These are phyloP conservation scores for Colletotrichum sp. DNA, from an alignment of 2,329 filamentous ascomycete genomes.

Conservation along the genomic window DNA sequence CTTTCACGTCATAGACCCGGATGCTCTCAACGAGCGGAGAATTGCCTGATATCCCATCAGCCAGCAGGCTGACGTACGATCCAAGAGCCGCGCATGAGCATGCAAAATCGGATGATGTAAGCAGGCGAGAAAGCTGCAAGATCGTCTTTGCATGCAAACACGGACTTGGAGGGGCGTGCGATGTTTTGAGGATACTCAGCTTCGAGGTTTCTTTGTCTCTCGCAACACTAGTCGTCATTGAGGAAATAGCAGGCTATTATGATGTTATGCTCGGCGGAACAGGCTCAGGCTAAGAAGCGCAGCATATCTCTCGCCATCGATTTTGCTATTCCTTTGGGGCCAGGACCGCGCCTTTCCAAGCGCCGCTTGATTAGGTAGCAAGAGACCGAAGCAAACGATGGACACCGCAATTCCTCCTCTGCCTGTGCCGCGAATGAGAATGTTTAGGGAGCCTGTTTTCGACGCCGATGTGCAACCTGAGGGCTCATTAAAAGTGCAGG, in stretches of 20 bases:
- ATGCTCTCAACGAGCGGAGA: not conserved
- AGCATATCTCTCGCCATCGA: not conserved
- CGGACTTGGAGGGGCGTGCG: not conserved
- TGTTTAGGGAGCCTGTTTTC: no score
- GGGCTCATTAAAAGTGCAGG: not conserved
- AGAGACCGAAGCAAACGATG: no score
- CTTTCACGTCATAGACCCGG: not conserved
- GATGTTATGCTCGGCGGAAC: not conserved
- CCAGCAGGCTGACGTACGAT: not conserved
- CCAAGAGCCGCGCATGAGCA: not conserved
- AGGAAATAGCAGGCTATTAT: not conserved
- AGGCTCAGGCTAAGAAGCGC: not conserved
- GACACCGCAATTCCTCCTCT: no score
- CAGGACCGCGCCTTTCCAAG: not conserved
- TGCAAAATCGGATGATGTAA: not conserved
- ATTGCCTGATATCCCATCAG: not conserved
- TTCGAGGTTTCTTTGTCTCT: not conserved
- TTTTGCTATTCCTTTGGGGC: not conserved
- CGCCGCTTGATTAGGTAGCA: not conserved
- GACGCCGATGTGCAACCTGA: no score
- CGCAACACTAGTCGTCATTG: not conserved
- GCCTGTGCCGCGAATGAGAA: no score
- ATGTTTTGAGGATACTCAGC: not conserved
- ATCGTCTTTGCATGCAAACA: not conserved
- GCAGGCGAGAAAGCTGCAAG: not conserved